These are phyloP conservation scores for Lithohypha guttulata DNA, from an alignment of 2,329 filamentous ascomycete genomes.

Conservation along the genomic window DNA sequence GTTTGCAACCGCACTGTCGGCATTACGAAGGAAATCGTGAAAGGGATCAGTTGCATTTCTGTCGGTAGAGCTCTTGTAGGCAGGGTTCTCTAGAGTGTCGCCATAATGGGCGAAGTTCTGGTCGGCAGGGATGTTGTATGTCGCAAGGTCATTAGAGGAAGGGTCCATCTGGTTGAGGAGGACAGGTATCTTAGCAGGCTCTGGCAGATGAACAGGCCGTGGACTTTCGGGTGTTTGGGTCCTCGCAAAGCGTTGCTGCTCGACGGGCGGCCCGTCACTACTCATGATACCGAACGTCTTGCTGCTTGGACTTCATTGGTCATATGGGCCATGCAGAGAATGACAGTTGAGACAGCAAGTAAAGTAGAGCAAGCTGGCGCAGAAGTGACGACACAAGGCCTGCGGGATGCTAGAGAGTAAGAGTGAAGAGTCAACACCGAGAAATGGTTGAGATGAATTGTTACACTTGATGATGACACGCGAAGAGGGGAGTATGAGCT, in stretches of 20 bases:
- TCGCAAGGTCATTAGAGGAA: conserved; percentile 56
- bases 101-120: conserved; percentile 22
- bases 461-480: neutral
- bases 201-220: conserved; percentile 56
- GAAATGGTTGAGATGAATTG: neutral
- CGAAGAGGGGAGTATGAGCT: neutral
- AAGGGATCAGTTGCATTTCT: conserved; percentile 21
- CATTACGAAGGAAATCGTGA: conserved; percentile 20
- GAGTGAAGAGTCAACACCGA: neutral
- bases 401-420: neutral
- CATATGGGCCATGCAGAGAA: too few species aligned
- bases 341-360: too few species aligned
- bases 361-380: too few species aligned
- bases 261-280: conserved; percentile 19
- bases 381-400: conserved; percentile 1
- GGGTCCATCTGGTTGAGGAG: conserved; percentile 63
- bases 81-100: conserved; percentile 14
- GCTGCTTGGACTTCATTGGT: neutral
- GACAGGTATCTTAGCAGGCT: conserved; percentile 58
- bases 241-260: conserved; percentile 46
- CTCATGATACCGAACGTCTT: conserved; percentile 13
- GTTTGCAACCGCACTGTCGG: conserved; percentile 14
- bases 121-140: conserved; percentile 38
- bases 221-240: conserved; percentile 60
- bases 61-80: conserved; percentile 19